These are phyloP conservation scores for Chytriomyces sp. DNA, from an alignment of 192 early-diverging fungal genomes.

Conservation along the genomic window DNA sequence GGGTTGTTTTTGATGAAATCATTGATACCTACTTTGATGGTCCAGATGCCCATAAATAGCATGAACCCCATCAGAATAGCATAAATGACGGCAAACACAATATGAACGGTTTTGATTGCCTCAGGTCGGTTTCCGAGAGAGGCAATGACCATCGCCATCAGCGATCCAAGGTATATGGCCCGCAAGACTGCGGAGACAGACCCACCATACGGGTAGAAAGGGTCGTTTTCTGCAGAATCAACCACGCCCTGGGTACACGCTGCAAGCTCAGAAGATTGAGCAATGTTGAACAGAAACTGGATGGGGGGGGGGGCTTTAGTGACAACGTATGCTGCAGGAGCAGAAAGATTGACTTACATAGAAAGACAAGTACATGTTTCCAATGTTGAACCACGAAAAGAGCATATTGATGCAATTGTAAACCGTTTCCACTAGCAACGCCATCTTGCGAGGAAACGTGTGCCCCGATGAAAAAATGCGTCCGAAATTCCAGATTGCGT, in stretches of 20 bases:
- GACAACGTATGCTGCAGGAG: background rate
- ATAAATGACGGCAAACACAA: slow-evolving; percentile 71
- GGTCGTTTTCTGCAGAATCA: slow-evolving; percentile 46
- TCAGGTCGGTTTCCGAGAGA: slow-evolving; percentile 55
- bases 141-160: slow-evolving; percentile 55
- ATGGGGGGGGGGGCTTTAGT: background rate
- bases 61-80: slow-evolving; percentile 78
- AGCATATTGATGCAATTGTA: slow-evolving; percentile 71
- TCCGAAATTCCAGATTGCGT: slow-evolving; percentile 61
- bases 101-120: slow-evolving; percentile 68
- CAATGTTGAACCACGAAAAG: slow-evolving; percentile 46
- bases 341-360: slow-evolving; percentile 29
- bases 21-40: slow-evolving; percentile 40
- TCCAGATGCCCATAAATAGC: slow-evolving; percentile 45
- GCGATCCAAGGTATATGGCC: slow-evolving; percentile 39
- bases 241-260: background rate
- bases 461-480: slow-evolving; percentile 62
- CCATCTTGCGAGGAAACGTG: slow-evolving; percentile 49
- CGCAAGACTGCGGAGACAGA: slow-evolving; percentile 40
- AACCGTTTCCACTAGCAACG: slow-evolving; percentile 61
- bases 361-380: slow-evolving; percentile 61
- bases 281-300: slow-evolving; percentile 39
- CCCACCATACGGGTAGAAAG: slow-evolving; percentile 44
- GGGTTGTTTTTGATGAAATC: slow-evolving; percentile 11
- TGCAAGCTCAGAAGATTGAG: slow-evolving; percentile 3